Conservation (phyloP, 805 yeast species). For the Nakazawaea ishiwadae region DNA sequence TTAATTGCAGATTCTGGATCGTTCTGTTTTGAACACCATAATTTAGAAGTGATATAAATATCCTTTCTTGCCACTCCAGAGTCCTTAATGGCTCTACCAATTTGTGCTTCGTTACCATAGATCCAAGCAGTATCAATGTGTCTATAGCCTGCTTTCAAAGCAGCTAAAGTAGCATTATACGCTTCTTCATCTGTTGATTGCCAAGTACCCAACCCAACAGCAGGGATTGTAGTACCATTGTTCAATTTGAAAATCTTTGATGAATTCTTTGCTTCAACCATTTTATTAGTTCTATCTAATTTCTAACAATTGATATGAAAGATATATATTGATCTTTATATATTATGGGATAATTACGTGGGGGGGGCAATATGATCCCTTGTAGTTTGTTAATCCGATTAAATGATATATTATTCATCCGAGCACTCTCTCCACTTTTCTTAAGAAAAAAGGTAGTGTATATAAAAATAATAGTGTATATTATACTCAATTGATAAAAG, state of each 20-base stretch:
- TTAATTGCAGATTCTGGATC: conserved; percentile 45
- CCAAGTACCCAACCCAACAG: conserved; percentile 75
- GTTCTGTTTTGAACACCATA: conserved; percentile 40
- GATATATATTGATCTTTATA: no score
- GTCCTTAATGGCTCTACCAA: conserved; percentile 56
- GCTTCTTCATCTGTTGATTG: conserved; percentile 46
- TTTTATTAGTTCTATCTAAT: not conserved
- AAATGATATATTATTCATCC: no score
- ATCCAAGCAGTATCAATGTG: conserved; percentile 74
- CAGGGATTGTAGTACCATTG: conserved; percentile 60
- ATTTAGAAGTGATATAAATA: conserved; percentile 59
- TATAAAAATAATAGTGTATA: no score
- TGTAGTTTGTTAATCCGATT: no score
- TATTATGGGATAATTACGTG: no score
- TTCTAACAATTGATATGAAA: not conserved
- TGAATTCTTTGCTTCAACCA: conserved; percentile 2
- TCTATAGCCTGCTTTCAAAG: conserved; percentile 61
- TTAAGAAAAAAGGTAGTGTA: no score
- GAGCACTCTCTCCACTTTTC: no score
- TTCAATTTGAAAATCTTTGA: conserved; percentile 30
- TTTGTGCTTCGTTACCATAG: conserved; percentile 63
- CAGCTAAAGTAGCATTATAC: conserved; percentile 50
- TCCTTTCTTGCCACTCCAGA: conserved; percentile 41
- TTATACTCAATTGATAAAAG: no score
- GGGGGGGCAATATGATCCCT: no score